phyloP scores from a whole-genome alignment of 495 filamentous ascomycete species.

The Lichina pygmaea region DNA sequence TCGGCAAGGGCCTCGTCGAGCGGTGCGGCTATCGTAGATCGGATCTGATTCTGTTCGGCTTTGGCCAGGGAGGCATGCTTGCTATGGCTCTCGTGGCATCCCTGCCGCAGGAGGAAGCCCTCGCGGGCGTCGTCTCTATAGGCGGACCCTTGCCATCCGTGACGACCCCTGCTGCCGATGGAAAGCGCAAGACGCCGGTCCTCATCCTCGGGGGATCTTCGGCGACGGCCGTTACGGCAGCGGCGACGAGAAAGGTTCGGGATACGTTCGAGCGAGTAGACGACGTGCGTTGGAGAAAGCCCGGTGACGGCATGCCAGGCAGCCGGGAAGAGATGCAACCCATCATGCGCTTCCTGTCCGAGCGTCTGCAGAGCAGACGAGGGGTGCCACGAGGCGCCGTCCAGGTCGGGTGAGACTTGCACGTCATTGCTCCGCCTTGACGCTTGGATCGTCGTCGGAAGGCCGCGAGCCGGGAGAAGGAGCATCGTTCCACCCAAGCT shows the following conservation, averaged over 20 bases:
- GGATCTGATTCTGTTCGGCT: conserved; percentile 58
- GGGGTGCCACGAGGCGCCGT: conserved; percentile 33
- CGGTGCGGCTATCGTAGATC: conserved; percentile 42
- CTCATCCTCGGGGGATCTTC: conserved; percentile 41
- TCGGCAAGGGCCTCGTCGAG: conserved; percentile 29
- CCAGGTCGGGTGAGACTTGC: conserved; percentile 16
- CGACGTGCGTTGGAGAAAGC: conserved; percentile 44
- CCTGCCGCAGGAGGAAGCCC: conserved; percentile 5
- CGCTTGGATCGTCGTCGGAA: too few relatives aligned
- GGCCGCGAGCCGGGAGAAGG: too few relatives aligned
- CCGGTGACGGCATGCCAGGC: conserved; percentile 59
- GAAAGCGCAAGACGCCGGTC: conserved; percentile 43
- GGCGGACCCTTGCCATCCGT: conserved; percentile 39
- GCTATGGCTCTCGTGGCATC: conserved; percentile 23
- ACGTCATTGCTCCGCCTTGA: too few relatives aligned
- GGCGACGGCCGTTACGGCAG: conserved; percentile 31
- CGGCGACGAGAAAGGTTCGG: conserved; percentile 32
- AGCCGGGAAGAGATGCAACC: conserved; percentile 73
- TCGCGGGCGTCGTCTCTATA: conserved; percentile 45
- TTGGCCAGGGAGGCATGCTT: conserved; percentile 67
- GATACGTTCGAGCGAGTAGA: conserved; percentile 44
- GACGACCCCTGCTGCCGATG: conserved; percentile 11
- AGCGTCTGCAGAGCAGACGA: conserved; percentile 36
- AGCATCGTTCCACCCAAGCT: background rate
- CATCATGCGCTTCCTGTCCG: conserved; percentile 77